A percentile compares a stretch with the other conserved stretches of the same genome.
Conservation (phyloP, 73 alveolate species). For the Paramecium sexaurelia region DNA sequence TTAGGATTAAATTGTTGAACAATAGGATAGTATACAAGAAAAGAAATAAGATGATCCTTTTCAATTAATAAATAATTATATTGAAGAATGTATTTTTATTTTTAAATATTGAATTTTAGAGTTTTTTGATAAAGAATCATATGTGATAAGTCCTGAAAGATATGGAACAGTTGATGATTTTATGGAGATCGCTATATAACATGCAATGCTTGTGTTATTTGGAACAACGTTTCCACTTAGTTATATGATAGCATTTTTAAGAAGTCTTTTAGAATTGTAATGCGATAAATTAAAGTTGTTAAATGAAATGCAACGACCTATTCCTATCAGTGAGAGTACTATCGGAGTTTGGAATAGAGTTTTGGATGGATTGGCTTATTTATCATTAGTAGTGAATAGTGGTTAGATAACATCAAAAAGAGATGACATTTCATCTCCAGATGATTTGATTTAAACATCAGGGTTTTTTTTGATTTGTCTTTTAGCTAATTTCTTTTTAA, state of each 20-base stretch:
- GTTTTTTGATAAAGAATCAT: conserved; percentile 3
- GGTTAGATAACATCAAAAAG: background rate
- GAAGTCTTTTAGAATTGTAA: background rate
- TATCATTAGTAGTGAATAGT: background rate
- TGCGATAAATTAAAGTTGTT: conserved; percentile 3
- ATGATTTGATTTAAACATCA: background rate
- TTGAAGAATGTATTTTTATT: background rate
- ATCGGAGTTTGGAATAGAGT: conserved; percentile 29
- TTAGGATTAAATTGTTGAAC: background rate
- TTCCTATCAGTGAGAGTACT: background rate
- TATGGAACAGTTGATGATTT: conserved; percentile 35
- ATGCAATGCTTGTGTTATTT: background rate
- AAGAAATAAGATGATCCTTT: background rate
- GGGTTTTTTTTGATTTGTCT: background rate
- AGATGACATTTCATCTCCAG: background rate
- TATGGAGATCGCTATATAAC: background rate
- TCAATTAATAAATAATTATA: background rate
- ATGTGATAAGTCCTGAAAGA: conserved; percentile 23
- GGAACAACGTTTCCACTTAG: background rate
- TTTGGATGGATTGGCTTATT: background rate
- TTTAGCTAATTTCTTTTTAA: background rate
- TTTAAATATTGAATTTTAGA: background rate
- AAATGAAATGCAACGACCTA: background rate
- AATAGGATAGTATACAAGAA: background rate
- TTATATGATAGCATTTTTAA: background rate